Evolutionary conservation across 2,329 filamentous ascomycete species (phyloP), one percentile per base, ranked within the genome.

Genomic region (Lasiodiplodia sp.): DNA sequence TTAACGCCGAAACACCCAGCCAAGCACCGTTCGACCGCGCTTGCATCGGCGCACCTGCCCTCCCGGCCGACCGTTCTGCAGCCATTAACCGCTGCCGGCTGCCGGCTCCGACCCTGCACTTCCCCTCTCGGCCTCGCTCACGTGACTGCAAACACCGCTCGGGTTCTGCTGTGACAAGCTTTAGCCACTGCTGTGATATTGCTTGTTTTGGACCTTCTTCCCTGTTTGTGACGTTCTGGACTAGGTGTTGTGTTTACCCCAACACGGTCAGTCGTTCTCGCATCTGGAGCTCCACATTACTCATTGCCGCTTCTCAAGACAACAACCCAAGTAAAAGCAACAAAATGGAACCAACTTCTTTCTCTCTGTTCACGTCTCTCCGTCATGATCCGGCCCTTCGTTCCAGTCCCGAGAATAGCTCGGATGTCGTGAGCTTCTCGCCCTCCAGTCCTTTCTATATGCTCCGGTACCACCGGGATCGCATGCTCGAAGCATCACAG

Each of bases 381-480:
- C 77, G 79, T 55, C 79, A 80, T 66, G 79, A 81, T 56, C 77
- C 77, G 2, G 69, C 79, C 18, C 79, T 81, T 12, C 72, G 78
- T 0, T 68, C 70, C 16, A 79, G 76, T 2, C 18, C 68, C 1
- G 75, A 80, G 67, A 81, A 81, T 66, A 86, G 83, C 21, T 90
- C 84, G 53, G 73, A 73, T 47, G 72, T 70, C 65, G 75, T 77
- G 81, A 89, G 89, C 74, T 83, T 82, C 72, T 71, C 75, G 31
- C 79, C 83, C 31, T 75, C 81, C 7, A 92, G 88, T 10, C 87
- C 90, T 0, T 90, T 93, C 73, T 96, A 96, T 79, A 93, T 96
- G 85, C 86, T 96, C 18, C 84, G 89, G 69, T 90, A 90, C 72
- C 94, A 97, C 78, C 87, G 89, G 56, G 91, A 94, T 76, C 90